These are phyloP conservation scores for Clonostachys chloroleuca DNA, from an alignment of 2,329 filamentous ascomycete species.

Conservation along the genomic window DNA sequence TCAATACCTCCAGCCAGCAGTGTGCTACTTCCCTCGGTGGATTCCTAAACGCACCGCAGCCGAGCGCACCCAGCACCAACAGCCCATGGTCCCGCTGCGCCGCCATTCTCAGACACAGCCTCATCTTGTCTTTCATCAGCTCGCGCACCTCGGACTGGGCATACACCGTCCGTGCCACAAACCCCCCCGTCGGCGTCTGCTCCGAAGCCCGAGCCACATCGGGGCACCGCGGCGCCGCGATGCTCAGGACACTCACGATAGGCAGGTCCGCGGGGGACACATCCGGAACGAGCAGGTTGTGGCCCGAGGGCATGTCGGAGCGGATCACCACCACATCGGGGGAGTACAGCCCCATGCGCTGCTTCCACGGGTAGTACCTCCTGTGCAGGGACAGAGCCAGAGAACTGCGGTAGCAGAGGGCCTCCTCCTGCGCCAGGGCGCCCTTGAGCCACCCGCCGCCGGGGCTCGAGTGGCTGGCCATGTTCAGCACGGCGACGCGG, in stretches of 20 bases:
- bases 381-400: conserved; percentile 42
- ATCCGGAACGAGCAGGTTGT: conserved; percentile 32
- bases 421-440: conserved; percentile 63
- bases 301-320: conserved; percentile 36
- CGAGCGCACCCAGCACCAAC: conserved; percentile 64
- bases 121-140: conserved; percentile 59
- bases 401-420: conserved; percentile 60
- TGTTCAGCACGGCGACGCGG: conserved; percentile 58
- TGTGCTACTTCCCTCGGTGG: conserved; percentile 56
- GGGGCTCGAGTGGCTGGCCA: conserved; percentile 51
- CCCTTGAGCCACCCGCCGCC: conserved; percentile 64
- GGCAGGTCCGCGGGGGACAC: conserved; percentile 29
- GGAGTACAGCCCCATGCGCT: conserved; percentile 50
- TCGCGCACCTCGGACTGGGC: conserved; percentile 36
- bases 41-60: conserved; percentile 64
- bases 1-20: conserved; percentile 58
- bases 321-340: conserved; percentile 57
- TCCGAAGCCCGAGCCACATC: conserved; percentile 3
- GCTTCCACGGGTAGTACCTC: conserved; percentile 47
- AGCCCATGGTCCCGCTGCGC: conserved; percentile 49
- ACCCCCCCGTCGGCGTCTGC: conserved; percentile 3
- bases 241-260: conserved; percentile 53
- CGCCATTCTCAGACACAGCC: conserved; percentile 54
- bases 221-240: conserved; percentile 50
- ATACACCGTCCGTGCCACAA: conserved; percentile 24